A percentile compares a stretch with the other conserved stretches of the same genome.
Evolutionary conservation across 768 basidiomycete species (phyloP).

Genomic region (Termitomyces sp.): DNA sequence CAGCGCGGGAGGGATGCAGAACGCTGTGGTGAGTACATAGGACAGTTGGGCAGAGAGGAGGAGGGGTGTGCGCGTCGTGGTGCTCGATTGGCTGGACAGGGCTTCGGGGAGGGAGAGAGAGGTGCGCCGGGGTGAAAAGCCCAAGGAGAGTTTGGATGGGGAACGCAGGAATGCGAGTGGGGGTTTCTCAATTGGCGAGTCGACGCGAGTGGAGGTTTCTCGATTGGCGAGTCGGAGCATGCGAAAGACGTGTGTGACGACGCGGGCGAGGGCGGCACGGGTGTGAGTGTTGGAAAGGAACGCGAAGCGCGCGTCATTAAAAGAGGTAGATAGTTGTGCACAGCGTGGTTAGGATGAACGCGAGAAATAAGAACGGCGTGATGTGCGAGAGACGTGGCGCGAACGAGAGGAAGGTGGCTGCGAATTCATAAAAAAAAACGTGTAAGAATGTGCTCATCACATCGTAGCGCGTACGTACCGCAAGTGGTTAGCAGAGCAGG

Average conservation of each 20-base stretch:
- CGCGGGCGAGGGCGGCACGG: not conserved
- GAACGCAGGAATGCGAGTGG: not conserved
- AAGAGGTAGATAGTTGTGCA: not conserved
- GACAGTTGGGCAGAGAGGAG: conserved; percentile 1
- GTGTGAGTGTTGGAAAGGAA: not conserved
- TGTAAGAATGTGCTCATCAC: no score
- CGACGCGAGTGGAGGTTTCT: conserved; percentile 1
- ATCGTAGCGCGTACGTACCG: no score
- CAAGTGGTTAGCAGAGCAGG: conserved; percentile 1
- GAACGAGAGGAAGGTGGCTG: conserved; percentile 7
- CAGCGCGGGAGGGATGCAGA: conserved; percentile 4
- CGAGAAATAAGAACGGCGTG: conserved; percentile 2
- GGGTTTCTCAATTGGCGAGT: no score
- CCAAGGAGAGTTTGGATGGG: not conserved
- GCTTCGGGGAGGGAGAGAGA: not conserved
- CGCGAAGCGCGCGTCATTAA: not conserved
- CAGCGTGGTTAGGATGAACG: conserved; percentile 5
- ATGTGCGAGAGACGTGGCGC: not conserved
- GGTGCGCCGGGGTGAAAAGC: not conserved
- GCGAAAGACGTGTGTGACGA: not conserved
- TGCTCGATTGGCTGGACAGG: not conserved
- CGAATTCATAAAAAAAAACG: no score
- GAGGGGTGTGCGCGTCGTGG: not conserved
- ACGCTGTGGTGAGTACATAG: not conserved
- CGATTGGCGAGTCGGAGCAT: not conserved